Conservation (phyloP, 2,329 filamentous ascomycete genomes). For the Zalaria obscura region DNA sequence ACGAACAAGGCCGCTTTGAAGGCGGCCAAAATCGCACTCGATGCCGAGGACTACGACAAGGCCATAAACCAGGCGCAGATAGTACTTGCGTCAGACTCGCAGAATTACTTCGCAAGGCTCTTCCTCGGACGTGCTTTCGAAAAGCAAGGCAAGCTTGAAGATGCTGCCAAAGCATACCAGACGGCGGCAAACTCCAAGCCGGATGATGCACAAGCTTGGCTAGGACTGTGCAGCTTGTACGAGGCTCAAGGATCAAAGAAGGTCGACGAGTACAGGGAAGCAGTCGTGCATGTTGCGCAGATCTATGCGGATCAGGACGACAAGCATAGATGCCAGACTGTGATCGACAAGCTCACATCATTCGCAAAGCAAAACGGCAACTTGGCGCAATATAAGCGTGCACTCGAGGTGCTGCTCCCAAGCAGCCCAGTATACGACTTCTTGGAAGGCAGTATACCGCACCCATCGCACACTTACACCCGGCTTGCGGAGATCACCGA, state of each 20-base stretch:
- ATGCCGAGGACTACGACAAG: conserved; percentile 64
- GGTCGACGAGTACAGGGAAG: conserved; percentile 59
- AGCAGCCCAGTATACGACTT: conserved; percentile 66
- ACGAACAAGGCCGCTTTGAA: conserved; percentile 61
- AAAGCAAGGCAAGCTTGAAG: conserved; percentile 55
- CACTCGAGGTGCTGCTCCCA: conserved; percentile 64
- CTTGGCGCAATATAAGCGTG: conserved; percentile 57
- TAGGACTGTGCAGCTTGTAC: conserved; percentile 75
- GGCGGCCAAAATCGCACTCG: conserved; percentile 63
- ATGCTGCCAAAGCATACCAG: conserved; percentile 64
- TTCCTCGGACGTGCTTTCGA: conserved; percentile 78
- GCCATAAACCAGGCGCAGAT: conserved; percentile 55
- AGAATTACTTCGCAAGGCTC: conserved; percentile 78
- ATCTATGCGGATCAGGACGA: conserved; percentile 56
- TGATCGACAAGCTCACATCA: conserved; percentile 66
- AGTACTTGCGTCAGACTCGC: conserved; percentile 56
- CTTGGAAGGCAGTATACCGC: conserved; percentile 70
- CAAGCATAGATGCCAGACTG: conserved; percentile 41
- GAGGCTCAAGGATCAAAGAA: conserved; percentile 60
- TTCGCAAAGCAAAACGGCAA: conserved; percentile 62
- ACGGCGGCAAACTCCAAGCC: conserved; percentile 58
- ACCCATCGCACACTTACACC: conserved; percentile 68
- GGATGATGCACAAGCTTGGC: conserved; percentile 73
- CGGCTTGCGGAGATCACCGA: conserved; percentile 74
- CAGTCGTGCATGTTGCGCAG: conserved; percentile 57